Percentiles rank a stretch among this genome's conserved stretches.
phyloP scores from a whole-genome alignment of 306 rosid genomes.

The Heteromeles arbutifolia region DNA sequence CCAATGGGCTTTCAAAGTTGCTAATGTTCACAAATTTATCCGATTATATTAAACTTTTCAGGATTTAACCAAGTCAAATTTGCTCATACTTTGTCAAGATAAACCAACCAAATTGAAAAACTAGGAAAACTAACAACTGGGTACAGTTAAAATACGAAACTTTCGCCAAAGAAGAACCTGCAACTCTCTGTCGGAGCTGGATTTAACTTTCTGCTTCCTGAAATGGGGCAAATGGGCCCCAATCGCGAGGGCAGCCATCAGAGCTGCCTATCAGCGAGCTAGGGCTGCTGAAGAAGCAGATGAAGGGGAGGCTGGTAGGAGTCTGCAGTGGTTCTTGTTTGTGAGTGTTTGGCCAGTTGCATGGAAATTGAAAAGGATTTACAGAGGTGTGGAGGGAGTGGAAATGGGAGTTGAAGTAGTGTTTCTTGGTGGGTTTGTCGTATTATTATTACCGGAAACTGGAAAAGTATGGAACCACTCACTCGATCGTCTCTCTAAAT shows the following conservation, averaged over 20 bases:
- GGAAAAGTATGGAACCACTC: not conserved
- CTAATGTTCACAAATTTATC: not conserved
- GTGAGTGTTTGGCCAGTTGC: not conserved
- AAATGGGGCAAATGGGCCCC: constrained; percentile 40
- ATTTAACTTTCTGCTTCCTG: constrained; percentile 29
- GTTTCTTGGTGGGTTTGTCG: not conserved
- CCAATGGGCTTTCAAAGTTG: not conserved
- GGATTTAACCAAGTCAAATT: constrained; percentile 4
- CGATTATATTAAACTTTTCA: not conserved
- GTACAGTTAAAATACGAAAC: not conserved
- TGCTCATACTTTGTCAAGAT: constrained; percentile 6
- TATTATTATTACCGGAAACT: not conserved
- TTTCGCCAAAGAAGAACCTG: constrained; percentile 41
- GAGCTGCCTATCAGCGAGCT: not conserved
- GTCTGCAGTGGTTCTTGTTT: too few relatives aligned
- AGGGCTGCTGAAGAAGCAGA: not conserved
- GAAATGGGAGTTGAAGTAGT: constrained; percentile 1
- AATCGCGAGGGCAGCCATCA: constrained; percentile 56
- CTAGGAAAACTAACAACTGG: constrained; percentile 7
- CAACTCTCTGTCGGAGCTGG: constrained; percentile 33
- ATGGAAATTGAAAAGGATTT: not conserved
- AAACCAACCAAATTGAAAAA: constrained; percentile 9
- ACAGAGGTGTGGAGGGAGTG: not conserved
- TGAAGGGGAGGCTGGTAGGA: too few relatives aligned
- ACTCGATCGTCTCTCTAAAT: not conserved